Evolutionary conservation across 352 stramenopile species (phyloP).

Genomic region (Phytophthora ohioensis): DNA sequence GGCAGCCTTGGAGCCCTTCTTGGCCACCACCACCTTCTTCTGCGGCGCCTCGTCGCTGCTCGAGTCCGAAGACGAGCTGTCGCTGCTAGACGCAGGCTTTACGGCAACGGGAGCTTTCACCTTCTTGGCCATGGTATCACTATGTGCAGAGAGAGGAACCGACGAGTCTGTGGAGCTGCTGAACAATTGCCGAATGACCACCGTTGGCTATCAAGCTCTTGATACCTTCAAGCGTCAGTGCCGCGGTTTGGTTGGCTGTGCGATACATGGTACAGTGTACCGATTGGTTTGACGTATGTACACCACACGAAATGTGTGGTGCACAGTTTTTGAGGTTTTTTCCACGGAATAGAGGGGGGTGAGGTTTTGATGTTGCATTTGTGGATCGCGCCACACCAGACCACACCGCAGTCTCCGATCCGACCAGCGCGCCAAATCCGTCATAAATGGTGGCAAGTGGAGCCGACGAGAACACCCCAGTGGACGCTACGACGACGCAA

Average conservation of each 20-base stretch:
- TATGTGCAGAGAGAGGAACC: background rate
- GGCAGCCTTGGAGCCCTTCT: slow-evolving; percentile 61
- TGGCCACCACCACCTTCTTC: slow-evolving; percentile 59
- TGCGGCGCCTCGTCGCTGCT: slow-evolving; percentile 62
- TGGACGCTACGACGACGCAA: slow-evolving; percentile 18
- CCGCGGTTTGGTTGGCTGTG: slow-evolving; percentile 30
- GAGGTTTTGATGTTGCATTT: slow-evolving; percentile 50
- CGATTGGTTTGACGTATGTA: background rate
- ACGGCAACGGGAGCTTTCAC: slow-evolving; percentile 44
- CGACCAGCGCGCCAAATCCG: slow-evolving; percentile 21
- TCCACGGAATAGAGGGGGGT: slow-evolving; percentile 12
- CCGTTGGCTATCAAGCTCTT: slow-evolving; percentile 40
- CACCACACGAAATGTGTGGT: slow-evolving; percentile 39
- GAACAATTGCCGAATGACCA: slow-evolving; percentile 49
- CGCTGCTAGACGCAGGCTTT: slow-evolving; percentile 57
- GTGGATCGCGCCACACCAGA: slow-evolving; percentile 39
- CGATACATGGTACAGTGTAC: slow-evolving; percentile 31
- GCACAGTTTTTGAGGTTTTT: slow-evolving; percentile 40
- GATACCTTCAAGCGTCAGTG: slow-evolving; percentile 47
- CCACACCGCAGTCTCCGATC: slow-evolving; percentile 32
- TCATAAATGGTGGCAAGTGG: slow-evolving; percentile 40
- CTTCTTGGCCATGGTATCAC: slow-evolving; percentile 62
- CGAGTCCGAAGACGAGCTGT: slow-evolving; percentile 62
- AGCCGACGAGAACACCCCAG: slow-evolving; percentile 30
- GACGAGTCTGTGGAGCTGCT: slow-evolving; percentile 9